Conservation (phyloP, 1,284 basidiomycete genomes). For the Fomitopsis palustris region DNA sequence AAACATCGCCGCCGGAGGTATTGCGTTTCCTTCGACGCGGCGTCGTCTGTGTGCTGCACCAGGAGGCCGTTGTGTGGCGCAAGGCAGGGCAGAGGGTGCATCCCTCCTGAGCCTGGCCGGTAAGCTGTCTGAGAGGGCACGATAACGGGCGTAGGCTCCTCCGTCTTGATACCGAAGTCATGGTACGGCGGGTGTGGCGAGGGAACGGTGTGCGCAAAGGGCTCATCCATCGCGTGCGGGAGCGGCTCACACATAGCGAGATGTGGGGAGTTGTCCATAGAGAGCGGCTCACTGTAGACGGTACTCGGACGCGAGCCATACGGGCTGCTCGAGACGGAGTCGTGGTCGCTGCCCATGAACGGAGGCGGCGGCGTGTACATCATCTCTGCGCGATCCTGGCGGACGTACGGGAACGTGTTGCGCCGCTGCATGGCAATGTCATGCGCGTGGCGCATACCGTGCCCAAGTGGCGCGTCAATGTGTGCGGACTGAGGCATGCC, state of each 20-base stretch:
- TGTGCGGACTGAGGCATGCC: slow-evolving; percentile 26
- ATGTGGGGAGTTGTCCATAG: slow-evolving; percentile 40
- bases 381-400: slow-evolving; percentile 55
- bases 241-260: slow-evolving; percentile 30
- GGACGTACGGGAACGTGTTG: slow-evolving; percentile 70
- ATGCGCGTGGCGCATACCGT: slow-evolving; percentile 31
- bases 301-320: slow-evolving; percentile 34
- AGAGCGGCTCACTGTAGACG: slow-evolving; percentile 39
- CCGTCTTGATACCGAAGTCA: slow-evolving; percentile 58
- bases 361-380: slow-evolving; percentile 28
- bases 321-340: slow-evolving; percentile 26
- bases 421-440: slow-evolving; percentile 53
- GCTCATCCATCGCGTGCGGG: slow-evolving; percentile 33
- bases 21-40: slow-evolving; percentile 82
- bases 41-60: slow-evolving; percentile 83
- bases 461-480: slow-evolving; percentile 33
- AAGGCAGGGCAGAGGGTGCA: slow-evolving; percentile 43
- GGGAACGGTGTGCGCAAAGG: slow-evolving; percentile 29
- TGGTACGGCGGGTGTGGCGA: slow-evolving; percentile 45
- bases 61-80: slow-evolving; percentile 55
- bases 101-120: slow-evolving; percentile 32
- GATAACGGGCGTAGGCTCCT: slow-evolving; percentile 53
- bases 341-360: slow-evolving; percentile 32
- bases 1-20: slow-evolving; percentile 80
- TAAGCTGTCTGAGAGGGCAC: slow-evolving; percentile 54